Percentiles rank a stretch among this genome's conserved stretches.
Conservation (phyloP, 176 grass and related monocot genomes). For the Musa acuminata region DNA sequence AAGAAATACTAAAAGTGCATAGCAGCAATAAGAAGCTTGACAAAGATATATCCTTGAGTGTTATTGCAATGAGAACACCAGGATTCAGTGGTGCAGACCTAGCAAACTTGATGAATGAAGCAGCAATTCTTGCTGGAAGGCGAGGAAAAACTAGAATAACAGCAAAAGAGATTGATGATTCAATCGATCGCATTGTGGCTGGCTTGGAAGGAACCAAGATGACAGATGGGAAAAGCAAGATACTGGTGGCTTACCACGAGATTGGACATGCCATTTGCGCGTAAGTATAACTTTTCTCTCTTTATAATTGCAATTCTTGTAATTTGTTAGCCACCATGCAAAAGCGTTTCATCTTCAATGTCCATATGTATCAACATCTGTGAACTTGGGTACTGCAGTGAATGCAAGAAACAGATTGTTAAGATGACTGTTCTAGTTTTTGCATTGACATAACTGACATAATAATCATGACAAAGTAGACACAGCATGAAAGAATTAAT, state of each 20-base stretch:
- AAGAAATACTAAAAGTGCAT: conserved; percentile 72
- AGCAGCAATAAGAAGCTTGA: conserved; percentile 58
- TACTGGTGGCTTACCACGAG: conserved; percentile 77
- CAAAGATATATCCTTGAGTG: conserved; percentile 43
- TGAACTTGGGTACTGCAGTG: too few species aligned
- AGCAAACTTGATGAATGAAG: conserved; percentile 92
- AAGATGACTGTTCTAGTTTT: too few species aligned
- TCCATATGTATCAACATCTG: too few species aligned
- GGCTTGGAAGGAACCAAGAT: conserved; percentile 70
- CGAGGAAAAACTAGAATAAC: conserved; percentile 49
- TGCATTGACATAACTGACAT: too few species aligned
- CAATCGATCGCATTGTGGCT: conserved; percentile 71
- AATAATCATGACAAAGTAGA: too few species aligned
- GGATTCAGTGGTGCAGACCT: conserved; percentile 83
- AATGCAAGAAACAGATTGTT: too few species aligned
- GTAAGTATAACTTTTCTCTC: conserved; percentile 21
- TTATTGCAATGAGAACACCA: conserved; percentile 74
- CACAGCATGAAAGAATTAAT: too few species aligned
- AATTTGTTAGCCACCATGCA: neutral
- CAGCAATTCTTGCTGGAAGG: conserved; percentile 69
- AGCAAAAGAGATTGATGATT: conserved; percentile 67
- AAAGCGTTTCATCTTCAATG: neutral
- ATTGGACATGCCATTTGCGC: conserved; percentile 85
- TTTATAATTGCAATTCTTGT: neutral
- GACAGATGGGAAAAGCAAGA: conserved; percentile 74